Evolutionary conservation across 768 basidiomycete genomes (phyloP).

Genomic region (Boletus fagicola): DNA sequence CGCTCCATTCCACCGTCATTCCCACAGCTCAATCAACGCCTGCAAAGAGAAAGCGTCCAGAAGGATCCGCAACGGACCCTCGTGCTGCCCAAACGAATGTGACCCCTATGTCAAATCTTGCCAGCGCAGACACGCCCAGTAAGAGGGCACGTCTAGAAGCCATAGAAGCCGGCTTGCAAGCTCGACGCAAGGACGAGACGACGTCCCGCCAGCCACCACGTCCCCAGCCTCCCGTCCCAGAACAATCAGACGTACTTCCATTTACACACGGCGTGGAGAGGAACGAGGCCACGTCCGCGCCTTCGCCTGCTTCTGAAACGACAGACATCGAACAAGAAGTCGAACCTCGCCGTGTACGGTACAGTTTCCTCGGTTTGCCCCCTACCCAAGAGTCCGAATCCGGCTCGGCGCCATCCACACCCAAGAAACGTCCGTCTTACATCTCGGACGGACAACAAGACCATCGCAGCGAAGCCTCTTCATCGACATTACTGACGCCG

Average conservation of each 20-base stretch:
- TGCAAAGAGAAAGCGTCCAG: constrained; percentile 5
- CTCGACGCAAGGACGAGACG: not conserved
- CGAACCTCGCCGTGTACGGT: not conserved
- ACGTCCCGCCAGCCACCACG: not conserved
- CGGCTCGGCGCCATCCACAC: constrained; percentile 11
- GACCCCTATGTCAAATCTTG: not conserved
- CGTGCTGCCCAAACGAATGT: not conserved
- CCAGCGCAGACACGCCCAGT: not conserved
- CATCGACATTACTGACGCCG: constrained; percentile 19
- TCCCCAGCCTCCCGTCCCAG: not conserved
- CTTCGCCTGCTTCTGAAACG: not conserved
- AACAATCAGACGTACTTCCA: constrained; percentile 10
- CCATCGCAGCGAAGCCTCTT: not conserved
- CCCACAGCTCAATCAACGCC: not conserved
- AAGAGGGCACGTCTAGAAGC: constrained; percentile 4
- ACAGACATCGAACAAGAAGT: not conserved
- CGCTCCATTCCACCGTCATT: not conserved
- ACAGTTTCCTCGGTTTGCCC: constrained; percentile 24
- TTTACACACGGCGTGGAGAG: constrained; percentile 13
- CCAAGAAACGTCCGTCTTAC: constrained; percentile 3
- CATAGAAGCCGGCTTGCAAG: constrained; percentile 17
- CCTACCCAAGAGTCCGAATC: constrained; percentile 14
- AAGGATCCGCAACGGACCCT: not conserved
- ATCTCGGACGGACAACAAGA: not conserved
- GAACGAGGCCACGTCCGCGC: not conserved